Base-by-base conservation (phyloP, 345 rosid species). In the Xanthoceras sorbifolium region DNA sequence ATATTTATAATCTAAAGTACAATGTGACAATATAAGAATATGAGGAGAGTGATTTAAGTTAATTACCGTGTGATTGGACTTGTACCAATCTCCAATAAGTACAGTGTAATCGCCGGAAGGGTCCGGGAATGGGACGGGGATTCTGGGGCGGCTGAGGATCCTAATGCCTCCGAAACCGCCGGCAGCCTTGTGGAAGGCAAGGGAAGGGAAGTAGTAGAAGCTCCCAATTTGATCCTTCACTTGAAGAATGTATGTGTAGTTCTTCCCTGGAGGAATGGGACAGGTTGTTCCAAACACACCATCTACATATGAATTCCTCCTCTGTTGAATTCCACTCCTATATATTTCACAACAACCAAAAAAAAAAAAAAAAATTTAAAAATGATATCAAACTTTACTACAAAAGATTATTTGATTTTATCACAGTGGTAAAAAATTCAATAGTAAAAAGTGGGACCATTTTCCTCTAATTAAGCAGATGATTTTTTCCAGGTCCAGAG, bases 261-360 rank as follows among this genome's bases (percentile, higher is more conserved):
- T 94, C 78, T 77, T 78, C 6, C 98, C 94, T 0, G 98, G 95
- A 50, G 98, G 98, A 31, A 94, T 94, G 3, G 98, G 98, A 34
- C 98, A 94, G 0, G 98, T 92, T 4, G 98, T 94, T 65, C 98
- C 98, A 50, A 64, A 82, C 0, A 94, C 95, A 34, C 98, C 98
- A 32, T 94, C 98, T 29, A 82, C 91, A 69, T 5, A 94, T 7
- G 98, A 94, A 57, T 94, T 94, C 79, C 97, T 94, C 79, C 98
- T 88, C 77, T 94, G 87, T 23, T 94, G 98, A 54, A 94, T 31
- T 11, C 97, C 98, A 75, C 79, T 90, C 98, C 98, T 94, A 64
- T 25, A n/a, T 4, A 17, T 48, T 38, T 65, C 17, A 26, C n/a
- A n/a, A n/a, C n/a, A n/a, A n/a, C 60, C 73, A 31, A 25, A 26